Conservation (phyloP, 176 grass and related monocot species). For the Oryza rufipogon region DNA sequence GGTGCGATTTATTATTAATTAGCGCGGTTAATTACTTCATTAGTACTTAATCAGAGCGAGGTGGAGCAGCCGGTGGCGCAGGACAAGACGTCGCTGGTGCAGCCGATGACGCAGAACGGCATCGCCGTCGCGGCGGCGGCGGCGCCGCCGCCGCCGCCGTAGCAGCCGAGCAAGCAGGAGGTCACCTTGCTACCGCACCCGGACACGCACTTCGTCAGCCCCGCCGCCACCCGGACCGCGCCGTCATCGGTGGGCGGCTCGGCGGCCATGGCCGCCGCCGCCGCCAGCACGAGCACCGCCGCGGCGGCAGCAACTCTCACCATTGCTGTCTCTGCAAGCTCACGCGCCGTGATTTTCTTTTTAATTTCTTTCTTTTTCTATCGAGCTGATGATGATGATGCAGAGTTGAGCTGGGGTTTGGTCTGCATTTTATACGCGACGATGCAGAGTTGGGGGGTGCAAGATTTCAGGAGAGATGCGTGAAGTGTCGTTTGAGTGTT, state of each 20-base stretch:
- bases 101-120: constrained; percentile 44
- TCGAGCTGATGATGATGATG: background rate
- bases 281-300: constrained; percentile 31
- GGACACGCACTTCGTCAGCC: constrained; percentile 41
- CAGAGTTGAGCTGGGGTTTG: background rate
- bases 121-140: background rate
- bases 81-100: constrained; percentile 28
- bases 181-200: constrained; percentile 1
- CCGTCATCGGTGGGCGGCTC: background rate
- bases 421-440: background rate
- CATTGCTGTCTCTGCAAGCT: background rate
- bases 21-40: background rate
- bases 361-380: background rate
- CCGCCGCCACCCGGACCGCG: background rate
- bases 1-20: background rate
- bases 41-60: background rate
- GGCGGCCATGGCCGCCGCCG: background rate
- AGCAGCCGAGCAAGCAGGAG: constrained; percentile 36
- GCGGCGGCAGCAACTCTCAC: background rate
- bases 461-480: background rate
- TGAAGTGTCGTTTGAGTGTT: background rate
- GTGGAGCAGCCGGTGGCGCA: constrained; percentile 37
- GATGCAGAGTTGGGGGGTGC: background rate
- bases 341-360: background rate
- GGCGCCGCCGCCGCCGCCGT: background rate